These are phyloP conservation scores for Rhynchospora pubera DNA, from an alignment of 176 grass and related monocot species.

Conservation along the genomic window DNA sequence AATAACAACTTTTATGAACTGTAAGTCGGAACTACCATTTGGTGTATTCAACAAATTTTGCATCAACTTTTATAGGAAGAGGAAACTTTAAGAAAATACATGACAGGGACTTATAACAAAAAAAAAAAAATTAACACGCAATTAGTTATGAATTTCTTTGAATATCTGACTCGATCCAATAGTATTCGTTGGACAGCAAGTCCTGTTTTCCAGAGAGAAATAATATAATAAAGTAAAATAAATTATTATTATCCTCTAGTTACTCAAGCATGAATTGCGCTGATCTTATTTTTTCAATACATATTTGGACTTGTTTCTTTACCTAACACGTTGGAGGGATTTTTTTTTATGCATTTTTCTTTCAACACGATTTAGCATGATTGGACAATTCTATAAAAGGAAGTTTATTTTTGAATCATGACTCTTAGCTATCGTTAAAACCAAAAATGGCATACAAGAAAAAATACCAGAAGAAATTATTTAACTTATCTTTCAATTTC, in stretches of 20 bases:
- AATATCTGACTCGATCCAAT: not conserved
- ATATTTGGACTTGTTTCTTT: not conserved
- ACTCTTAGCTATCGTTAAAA: not conserved
- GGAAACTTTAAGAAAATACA: not conserved
- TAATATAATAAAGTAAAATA: not conserved
- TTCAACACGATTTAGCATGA: not conserved
- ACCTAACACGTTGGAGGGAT: not conserved
- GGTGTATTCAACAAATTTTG: slow-evolving; percentile 5
- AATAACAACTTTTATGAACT: not conserved
- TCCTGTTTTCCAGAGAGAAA: not conserved
- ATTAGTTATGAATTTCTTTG: not conserved
- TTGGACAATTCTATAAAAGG: not conserved
- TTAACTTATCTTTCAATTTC: no score
- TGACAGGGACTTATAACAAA: not conserved
- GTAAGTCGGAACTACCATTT: not conserved
- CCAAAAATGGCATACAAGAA: not conserved
- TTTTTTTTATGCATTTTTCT: not conserved
- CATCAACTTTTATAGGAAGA: not conserved
- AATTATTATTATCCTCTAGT: not conserved
- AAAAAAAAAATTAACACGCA: not conserved
- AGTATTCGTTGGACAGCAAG: not conserved
- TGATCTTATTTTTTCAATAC: not conserved
- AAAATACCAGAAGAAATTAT: no score
- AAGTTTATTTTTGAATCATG: not conserved
- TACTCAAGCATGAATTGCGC: not conserved